phyloP scores from a whole-genome alignment of 176 grass and related monocot genomes.

The Eleusine coracana region DNA sequence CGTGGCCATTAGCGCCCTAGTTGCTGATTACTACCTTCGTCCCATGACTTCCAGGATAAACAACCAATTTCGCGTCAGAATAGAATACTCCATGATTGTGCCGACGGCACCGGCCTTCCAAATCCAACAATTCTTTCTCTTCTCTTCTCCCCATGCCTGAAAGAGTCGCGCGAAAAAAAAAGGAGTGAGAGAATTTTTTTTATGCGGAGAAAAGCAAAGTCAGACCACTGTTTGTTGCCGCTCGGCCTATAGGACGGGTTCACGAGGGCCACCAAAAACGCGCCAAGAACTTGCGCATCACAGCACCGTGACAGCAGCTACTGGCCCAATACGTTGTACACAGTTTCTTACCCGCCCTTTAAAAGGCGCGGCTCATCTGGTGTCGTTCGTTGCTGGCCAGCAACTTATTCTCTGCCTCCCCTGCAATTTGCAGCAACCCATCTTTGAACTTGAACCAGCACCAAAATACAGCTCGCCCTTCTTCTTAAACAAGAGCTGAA shows the following conservation, averaged over 20 bases:
- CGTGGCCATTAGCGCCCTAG: background rate
- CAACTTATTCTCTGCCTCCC: background rate
- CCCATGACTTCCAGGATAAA: too few relatives aligned
- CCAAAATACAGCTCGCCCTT: too few relatives aligned
- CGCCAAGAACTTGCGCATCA: background rate
- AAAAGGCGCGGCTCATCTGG: constrained; percentile 14
- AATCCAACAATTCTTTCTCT: background rate
- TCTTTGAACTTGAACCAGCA: background rate
- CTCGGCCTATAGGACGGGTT: background rate
- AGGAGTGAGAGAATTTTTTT: background rate
- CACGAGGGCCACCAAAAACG: background rate
- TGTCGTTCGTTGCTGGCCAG: background rate
- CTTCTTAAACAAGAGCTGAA: too few relatives aligned
- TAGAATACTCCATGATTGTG: background rate
- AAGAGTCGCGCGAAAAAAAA: too few relatives aligned
- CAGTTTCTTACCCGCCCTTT: background rate
- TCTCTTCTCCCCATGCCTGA: background rate
- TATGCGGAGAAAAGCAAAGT: background rate
- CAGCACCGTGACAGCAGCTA: background rate
- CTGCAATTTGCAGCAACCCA: too few relatives aligned
- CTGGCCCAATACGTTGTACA: too few relatives aligned
- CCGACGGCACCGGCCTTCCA: background rate
- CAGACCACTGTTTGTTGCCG: background rate
- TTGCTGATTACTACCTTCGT: background rate
- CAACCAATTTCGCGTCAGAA: background rate